Percentiles rank a stretch among this genome's conserved stretches.
These are phyloP conservation scores for Jacaranda copaia DNA, from an alignment of 257 asterid species.

Conservation along the genomic window DNA sequence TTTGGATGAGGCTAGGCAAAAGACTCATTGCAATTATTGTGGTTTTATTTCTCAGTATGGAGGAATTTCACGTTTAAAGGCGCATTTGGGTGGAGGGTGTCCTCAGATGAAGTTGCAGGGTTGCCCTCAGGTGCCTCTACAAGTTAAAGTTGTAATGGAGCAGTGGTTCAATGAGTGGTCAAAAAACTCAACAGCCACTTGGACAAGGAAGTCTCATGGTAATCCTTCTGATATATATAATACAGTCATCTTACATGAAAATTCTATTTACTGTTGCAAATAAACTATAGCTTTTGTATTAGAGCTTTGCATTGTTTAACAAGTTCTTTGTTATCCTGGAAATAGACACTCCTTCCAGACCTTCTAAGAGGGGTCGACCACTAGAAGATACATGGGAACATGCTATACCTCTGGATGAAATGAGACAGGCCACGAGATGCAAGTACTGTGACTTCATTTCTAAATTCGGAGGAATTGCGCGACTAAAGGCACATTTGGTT, in stretches of 20 bases:
- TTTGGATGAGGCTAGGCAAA: slow-evolving; percentile 58
- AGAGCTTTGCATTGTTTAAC: not conserved
- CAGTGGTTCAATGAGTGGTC: slow-evolving; percentile 56
- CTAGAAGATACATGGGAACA: slow-evolving; percentile 58
- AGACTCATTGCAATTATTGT: slow-evolving; percentile 57
- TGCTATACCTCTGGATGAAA: slow-evolving; percentile 52
- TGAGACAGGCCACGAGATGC: slow-evolving; percentile 49
- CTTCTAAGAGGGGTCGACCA: slow-evolving; percentile 47
- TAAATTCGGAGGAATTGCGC: slow-evolving; percentile 53
- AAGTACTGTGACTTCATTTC: slow-evolving; percentile 59
- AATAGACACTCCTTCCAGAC: slow-evolving; percentile 35
- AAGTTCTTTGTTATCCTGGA: slow-evolving; percentile 21
- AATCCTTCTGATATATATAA: slow-evolving; percentile 28
- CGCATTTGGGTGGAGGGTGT: slow-evolving; percentile 64
- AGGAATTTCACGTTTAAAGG: slow-evolving; percentile 64
- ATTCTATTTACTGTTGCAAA: not conserved
- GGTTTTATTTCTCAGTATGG: slow-evolving; percentile 55
- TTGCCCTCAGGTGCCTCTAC: slow-evolving; percentile 56
- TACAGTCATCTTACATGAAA: not conserved
- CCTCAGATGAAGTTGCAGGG: slow-evolving; percentile 51
- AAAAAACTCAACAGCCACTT: slow-evolving; percentile 45
- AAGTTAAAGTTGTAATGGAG: slow-evolving; percentile 52
- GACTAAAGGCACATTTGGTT: slow-evolving; percentile 53
- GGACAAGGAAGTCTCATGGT: slow-evolving; percentile 48
- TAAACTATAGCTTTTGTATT: not conserved